Evolutionary conservation across 2,329 filamentous ascomycete genomes (phyloP), one percentile per base, ranked within the genome.

Genomic region (Chrysoporthe deuterocubensis): DNA sequence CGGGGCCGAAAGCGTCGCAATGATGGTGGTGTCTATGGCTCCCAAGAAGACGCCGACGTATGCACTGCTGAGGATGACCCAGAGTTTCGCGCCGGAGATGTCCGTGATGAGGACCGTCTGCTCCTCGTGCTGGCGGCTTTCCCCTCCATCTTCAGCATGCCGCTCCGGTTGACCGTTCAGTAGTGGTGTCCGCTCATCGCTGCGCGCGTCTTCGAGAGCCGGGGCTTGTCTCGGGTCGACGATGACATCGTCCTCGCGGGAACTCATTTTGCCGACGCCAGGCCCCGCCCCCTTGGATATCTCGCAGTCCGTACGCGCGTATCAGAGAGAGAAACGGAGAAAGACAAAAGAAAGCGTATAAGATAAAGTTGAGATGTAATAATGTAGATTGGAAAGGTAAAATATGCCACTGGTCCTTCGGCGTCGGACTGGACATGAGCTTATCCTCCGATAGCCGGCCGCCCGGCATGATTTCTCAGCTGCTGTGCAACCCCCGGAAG

Each of bases 1-100:
- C 8, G 94, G 92, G 0, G 88, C 92, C 0, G 92, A 90, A 1
- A 97, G 85, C 0, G 94, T 97, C 9, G 94, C 93, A 72, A 97
- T 92, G 71, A 97, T 90, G 60, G 92, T 96, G 1, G 87, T 87
- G 79, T 97, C 93, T 50, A 90, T 81, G 48, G 88, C 87, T 43
- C 87, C 88, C 0, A 90, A 78, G 74, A 90, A 89, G 21, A 90
- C 88, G 70, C 88, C 88, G 2, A 90, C 75, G 76, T 83, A 90
- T 37, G 84, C 79, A 2, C 84, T 83, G 68, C 81, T 82, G 57
- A 90, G 81, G 68, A 87, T 88, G 63, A 89, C 75, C 67, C 79
- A 80, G 13, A 90, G 79, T 67, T 81, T 83, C 14, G 79, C 73
- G 1, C 81, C 80, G 1, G 83, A 83, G 26, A 86, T 75, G 65